Conservation (phyloP, 495 filamentous ascomycete species). For the Staphylotrichum longicolle region DNA sequence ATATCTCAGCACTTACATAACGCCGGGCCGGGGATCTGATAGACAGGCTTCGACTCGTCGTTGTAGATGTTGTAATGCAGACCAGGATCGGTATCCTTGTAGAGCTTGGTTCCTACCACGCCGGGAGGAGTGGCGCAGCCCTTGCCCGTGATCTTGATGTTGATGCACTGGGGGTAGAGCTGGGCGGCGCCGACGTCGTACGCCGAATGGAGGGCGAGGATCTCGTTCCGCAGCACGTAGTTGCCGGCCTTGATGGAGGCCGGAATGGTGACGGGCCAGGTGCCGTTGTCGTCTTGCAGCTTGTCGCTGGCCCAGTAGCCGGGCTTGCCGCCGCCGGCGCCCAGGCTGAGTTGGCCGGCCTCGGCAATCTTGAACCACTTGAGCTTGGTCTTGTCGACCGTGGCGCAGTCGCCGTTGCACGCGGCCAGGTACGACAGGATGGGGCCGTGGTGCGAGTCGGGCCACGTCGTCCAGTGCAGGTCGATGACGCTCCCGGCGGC, state of each 20-base stretch:
- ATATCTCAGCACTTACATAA: not conserved
- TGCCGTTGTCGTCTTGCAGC: conserved; percentile 61
- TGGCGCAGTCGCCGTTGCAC: conserved; percentile 63
- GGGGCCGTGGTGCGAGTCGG: conserved; percentile 55
- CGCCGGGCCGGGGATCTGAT: conserved; percentile 38
- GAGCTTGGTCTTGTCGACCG: conserved; percentile 58
- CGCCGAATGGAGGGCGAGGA: conserved; percentile 67
- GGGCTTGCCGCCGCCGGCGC: conserved; percentile 34
- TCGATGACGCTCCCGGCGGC: conserved; percentile 53
- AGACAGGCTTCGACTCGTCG: conserved; percentile 36
- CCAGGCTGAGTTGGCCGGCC: conserved; percentile 46
- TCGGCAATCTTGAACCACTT: conserved; percentile 71
- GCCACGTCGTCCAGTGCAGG: conserved; percentile 62
- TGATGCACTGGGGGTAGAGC: conserved; percentile 70
- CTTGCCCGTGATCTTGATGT: conserved; percentile 47
- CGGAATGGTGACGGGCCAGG: conserved; percentile 65
- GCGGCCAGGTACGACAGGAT: conserved; percentile 68
- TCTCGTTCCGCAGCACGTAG: conserved; percentile 73
- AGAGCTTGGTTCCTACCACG: conserved; percentile 52
- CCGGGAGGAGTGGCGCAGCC: conserved; percentile 57
- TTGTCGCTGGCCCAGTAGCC: conserved; percentile 64
- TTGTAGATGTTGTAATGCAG: conserved; percentile 59
- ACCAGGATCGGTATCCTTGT: conserved; percentile 53
- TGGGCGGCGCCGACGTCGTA: conserved; percentile 59
- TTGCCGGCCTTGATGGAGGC: conserved; percentile 56